phyloP scores from a whole-genome alignment of 768 basidiomycete genomes.

The Infundibulicybe gibba region DNA sequence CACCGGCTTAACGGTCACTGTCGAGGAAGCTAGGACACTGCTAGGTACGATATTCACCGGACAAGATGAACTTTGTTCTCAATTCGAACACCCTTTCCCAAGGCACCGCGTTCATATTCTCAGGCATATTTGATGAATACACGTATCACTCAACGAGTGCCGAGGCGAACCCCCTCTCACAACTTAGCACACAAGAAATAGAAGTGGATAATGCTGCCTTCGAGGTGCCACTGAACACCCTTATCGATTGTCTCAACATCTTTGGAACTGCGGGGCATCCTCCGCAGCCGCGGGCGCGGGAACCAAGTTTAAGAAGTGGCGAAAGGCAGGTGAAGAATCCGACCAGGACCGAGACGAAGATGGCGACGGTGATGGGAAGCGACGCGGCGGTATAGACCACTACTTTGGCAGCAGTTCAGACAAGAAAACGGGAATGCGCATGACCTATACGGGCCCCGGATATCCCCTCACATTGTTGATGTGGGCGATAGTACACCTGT shows the following conservation, averaged over 20 bases:
- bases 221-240: conserved; percentile 78
- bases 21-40: conserved; percentile 82
- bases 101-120: conserved; percentile 85
- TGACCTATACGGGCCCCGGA: conserved; percentile 78
- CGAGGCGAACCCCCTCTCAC: conserved; percentile 14
- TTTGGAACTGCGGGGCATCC: conserved; percentile 74
- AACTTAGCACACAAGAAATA: conserved; percentile 21
- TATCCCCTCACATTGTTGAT: conserved; percentile 75
- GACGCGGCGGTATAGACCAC: conserved; percentile 48
- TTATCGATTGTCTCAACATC: conserved; percentile 90
- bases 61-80: background rate
- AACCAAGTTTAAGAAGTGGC: conserved; percentile 46
- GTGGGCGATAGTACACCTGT: conserved; percentile 42
- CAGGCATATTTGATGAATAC: conserved; percentile 79
- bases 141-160: conserved; percentile 46
- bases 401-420: conserved; percentile 51
- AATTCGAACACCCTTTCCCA: conserved; percentile 1
- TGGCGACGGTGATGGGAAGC: conserved; percentile 31
- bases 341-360: conserved; percentile 38
- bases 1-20: conserved; percentile 70
- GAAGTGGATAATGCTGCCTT: conserved; percentile 46
- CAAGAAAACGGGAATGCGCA: conserved; percentile 80
- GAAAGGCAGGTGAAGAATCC: conserved; percentile 40
- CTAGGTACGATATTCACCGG: conserved; percentile 46
- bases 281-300: conserved; percentile 20